Conservation (phyloP, 331 rosid genomes). For the Cydonia oblonga region DNA sequence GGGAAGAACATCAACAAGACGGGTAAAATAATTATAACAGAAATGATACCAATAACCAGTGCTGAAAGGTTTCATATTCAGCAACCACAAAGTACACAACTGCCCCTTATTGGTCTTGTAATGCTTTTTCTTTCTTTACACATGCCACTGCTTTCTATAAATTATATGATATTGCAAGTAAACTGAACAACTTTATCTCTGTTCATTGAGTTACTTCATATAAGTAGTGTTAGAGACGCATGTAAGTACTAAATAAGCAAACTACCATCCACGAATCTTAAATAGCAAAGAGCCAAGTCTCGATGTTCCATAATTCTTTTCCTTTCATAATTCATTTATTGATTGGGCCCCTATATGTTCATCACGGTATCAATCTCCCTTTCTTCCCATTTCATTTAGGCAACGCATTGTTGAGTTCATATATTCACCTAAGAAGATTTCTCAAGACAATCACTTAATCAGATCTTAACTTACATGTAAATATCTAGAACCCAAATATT, state of each 20-base stretch:
- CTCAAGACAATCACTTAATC: background rate
- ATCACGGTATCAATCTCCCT: too few relatives aligned
- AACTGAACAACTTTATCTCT: background rate
- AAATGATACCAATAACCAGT: background rate
- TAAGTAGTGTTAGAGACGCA: background rate
- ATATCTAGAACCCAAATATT: background rate
- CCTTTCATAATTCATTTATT: too few relatives aligned
- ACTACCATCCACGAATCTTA: background rate
- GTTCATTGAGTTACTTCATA: background rate
- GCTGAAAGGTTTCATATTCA: background rate
- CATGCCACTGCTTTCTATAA: background rate
- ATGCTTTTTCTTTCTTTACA: too few relatives aligned
- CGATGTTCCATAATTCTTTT: too few relatives aligned
- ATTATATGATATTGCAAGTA: background rate
- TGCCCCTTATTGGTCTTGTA: background rate
- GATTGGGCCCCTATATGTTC: too few relatives aligned
- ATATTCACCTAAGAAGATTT: background rate
- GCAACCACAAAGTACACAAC: background rate
- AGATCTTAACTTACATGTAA: background rate
- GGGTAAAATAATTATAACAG: background rate
- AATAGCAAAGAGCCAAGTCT: too few relatives aligned
- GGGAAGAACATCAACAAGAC: slow-evolving; percentile 11
- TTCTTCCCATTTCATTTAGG: too few relatives aligned
- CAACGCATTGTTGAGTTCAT: too few relatives aligned
- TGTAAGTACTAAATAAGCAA: background rate